phyloP scores from a whole-genome alignment of 1,284 basidiomycete species.

The Ceratobasidium theobromae region DNA sequence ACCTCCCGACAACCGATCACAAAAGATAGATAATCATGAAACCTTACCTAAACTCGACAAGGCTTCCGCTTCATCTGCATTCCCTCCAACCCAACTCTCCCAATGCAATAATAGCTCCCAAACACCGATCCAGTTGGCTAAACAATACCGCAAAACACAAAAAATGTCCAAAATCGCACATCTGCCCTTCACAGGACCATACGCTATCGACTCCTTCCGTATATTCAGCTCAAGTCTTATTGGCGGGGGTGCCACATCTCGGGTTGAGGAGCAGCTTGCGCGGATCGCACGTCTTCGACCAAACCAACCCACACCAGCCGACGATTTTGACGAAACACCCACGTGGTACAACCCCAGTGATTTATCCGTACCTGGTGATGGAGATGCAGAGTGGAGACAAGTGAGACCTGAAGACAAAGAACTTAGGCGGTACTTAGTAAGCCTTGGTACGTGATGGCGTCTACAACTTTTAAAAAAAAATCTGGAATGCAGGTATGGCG shows the following conservation, averaged over 20 bases:
- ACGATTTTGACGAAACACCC: conserved; percentile 30
- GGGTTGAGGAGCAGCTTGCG: conserved; percentile 20
- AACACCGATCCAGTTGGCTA: neutral
- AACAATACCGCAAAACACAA: conserved; percentile 9
- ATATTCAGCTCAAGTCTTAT: conserved; percentile 51
- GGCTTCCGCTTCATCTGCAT: too few relatives aligned
- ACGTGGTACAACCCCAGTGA: conserved; percentile 5
- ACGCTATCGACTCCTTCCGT: conserved; percentile 66
- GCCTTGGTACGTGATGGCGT: conserved; percentile 33
- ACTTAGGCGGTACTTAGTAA: conserved; percentile 57
- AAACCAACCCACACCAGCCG: neutral
- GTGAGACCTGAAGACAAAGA: conserved; percentile 65
- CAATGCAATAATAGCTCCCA: neutral
- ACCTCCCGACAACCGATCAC: neutral
- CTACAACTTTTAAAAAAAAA: neutral
- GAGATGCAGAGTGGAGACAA: conserved; percentile 54
- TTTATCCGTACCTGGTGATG: conserved; percentile 39
- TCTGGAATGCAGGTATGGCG: conserved; percentile 23
- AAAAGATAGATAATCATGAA: too few relatives aligned
- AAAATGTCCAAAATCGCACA: conserved; percentile 54
- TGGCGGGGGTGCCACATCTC: conserved; percentile 32
- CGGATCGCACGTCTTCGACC: neutral
- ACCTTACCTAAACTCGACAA: too few relatives aligned
- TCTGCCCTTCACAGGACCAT: conserved; percentile 59
- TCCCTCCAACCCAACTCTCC: too few relatives aligned